phyloP scores from a whole-genome alignment of 352 stramenopile genomes.

The Hyphochytrium catenoides region DNA sequence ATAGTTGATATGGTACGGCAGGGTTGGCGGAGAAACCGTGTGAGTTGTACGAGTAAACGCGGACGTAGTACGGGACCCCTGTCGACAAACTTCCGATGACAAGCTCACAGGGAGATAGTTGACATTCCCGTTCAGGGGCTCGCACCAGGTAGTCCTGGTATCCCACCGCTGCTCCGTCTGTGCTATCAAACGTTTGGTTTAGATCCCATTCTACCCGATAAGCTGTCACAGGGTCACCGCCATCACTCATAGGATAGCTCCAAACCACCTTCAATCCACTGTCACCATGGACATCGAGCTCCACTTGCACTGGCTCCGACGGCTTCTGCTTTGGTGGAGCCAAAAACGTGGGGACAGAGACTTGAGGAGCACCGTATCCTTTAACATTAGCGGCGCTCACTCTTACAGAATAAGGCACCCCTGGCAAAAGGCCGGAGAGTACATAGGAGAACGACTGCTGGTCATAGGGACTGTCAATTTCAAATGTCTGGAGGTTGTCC shows the following conservation, averaged over 20 bases:
- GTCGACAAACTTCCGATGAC: constrained; percentile 45
- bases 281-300: constrained; percentile 32
- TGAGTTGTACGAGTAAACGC: constrained; percentile 71
- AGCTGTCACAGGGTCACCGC: constrained; percentile 70
- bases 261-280: constrained; percentile 60
- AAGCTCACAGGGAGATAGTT: constrained; percentile 42
- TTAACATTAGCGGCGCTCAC: constrained; percentile 68
- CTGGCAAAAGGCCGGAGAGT: constrained; percentile 33
- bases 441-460: constrained; percentile 17
- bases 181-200: constrained; percentile 46
- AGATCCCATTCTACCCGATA: constrained; percentile 86
- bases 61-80: constrained; percentile 62
- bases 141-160: constrained; percentile 39
- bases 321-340: constrained; percentile 60
- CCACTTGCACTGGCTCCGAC: constrained; percentile 40
- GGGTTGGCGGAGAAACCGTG: constrained; percentile 60
- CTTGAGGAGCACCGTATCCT: constrained; percentile 54
- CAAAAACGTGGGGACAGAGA: constrained; percentile 34
- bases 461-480: constrained; percentile 3
- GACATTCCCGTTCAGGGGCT: constrained; percentile 37
- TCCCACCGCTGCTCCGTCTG: constrained; percentile 33
- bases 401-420: constrained; percentile 49
- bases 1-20: constrained; percentile 31
- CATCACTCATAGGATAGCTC: constrained; percentile 64
- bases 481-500: constrained; percentile 21